Evolutionary conservation across 1,284 basidiomycete species (phyloP).

Genomic region (Coniferiporia weirii): DNA sequence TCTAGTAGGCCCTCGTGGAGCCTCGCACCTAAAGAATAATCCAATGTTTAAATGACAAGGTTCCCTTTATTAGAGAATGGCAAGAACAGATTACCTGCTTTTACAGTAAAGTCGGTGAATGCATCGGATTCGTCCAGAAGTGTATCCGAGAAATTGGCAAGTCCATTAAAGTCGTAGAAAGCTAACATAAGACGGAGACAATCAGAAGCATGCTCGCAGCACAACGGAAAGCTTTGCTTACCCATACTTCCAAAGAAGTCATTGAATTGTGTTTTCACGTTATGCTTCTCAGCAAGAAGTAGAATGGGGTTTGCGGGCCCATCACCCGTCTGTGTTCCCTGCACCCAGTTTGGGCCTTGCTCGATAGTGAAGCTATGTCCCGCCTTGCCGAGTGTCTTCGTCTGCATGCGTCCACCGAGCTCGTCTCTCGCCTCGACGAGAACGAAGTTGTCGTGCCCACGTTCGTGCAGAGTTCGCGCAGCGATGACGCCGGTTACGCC

Average conservation of each 20-base stretch:
- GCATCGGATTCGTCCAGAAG: slow-evolving; percentile 37
- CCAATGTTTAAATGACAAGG: slow-evolving; percentile 2
- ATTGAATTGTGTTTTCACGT: slow-evolving; percentile 42
- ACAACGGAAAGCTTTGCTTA: slow-evolving; percentile 27
- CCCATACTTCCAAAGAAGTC: slow-evolving; percentile 45
- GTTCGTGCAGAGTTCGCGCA: slow-evolving; percentile 52
- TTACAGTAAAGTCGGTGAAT: slow-evolving; percentile 37
- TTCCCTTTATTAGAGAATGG: not conserved
- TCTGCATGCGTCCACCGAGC: slow-evolving; percentile 58
- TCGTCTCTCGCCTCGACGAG: slow-evolving; percentile 55
- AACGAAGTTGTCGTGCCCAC: slow-evolving; percentile 55
- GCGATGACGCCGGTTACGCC: slow-evolving; percentile 64
- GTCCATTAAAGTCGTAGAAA: slow-evolving; percentile 46
- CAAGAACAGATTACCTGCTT: slow-evolving; percentile 34
- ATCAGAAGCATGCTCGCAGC: not conserved
- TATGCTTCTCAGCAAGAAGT: slow-evolving; percentile 53
- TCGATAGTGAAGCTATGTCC: slow-evolving; percentile 44
- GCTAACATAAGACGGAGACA: slow-evolving; percentile 29
- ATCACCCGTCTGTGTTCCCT: slow-evolving; percentile 51
- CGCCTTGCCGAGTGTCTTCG: slow-evolving; percentile 36
- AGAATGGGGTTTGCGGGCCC: slow-evolving; percentile 58
- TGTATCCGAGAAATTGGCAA: slow-evolving; percentile 40
- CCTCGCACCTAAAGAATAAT: slow-evolving; percentile 32
- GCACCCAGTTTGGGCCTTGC: slow-evolving; percentile 67
- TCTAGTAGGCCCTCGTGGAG: slow-evolving; percentile 43